These are phyloP conservation scores for Mycosarcoma maydis DNA, from an alignment of 1,284 basidiomycete genomes.

Conservation along the genomic window DNA sequence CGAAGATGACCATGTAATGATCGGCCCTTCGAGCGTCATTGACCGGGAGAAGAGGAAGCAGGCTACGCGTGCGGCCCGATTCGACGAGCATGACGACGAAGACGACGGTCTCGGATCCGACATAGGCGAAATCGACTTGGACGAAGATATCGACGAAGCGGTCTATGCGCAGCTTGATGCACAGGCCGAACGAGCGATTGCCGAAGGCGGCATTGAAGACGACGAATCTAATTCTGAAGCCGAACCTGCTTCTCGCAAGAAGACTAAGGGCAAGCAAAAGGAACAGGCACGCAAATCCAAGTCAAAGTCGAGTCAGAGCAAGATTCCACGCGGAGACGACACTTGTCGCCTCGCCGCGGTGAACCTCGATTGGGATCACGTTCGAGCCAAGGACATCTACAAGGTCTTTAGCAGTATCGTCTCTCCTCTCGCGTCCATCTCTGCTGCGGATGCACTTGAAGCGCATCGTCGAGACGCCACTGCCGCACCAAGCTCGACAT, in stretches of 20 bases:
- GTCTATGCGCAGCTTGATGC: conserved; percentile 78
- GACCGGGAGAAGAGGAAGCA: conserved; percentile 39
- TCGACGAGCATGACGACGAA: conserved; percentile 43
- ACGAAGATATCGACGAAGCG: conserved; percentile 72
- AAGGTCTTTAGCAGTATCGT: conserved; percentile 92
- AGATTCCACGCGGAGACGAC: conserved; percentile 56
- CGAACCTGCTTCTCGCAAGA: conserved; percentile 67
- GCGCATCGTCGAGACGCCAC: conserved; percentile 20
- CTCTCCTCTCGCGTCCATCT: conserved; percentile 60
- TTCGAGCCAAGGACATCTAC: conserved; percentile 88
- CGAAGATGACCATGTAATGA: conserved; percentile 54
- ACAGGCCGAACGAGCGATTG: conserved; percentile 71
- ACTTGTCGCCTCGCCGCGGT: conserved; percentile 81
- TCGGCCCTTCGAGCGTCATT: conserved; percentile 45
- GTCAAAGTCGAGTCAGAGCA: conserved; percentile 67
- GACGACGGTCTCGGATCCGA: conserved; percentile 50
- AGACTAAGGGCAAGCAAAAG: conserved; percentile 45
- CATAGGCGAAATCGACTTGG: conserved; percentile 74
- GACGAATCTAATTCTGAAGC: conserved; percentile 33
- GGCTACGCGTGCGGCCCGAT: conserved; percentile 12
- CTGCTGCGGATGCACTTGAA: conserved; percentile 36
- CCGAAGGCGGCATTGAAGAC: conserved; percentile 46
- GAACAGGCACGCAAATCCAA: conserved; percentile 22
- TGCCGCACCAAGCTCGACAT: conserved; percentile 1
- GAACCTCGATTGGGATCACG: conserved; percentile 98